Percentiles rank a stretch among this genome's conserved stretches.
phyloP scores from a whole-genome alignment of 2,329 filamentous ascomycete species.

The Talaromyces atroroseus region DNA sequence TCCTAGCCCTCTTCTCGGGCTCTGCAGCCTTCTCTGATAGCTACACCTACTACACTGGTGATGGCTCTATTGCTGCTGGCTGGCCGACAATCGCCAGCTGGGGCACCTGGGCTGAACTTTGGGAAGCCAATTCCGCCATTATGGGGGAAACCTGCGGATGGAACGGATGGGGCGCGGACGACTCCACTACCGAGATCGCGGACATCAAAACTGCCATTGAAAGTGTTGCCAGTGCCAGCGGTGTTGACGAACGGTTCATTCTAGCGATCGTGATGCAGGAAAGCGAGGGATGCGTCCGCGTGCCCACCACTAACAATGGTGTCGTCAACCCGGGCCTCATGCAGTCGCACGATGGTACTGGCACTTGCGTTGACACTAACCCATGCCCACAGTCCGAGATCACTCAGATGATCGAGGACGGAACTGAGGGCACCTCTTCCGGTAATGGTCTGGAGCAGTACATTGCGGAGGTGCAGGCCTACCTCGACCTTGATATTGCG shows the following conservation, averaged over 20 bases:
- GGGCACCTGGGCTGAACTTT: not conserved
- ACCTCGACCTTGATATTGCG: slow-evolving; percentile 4
- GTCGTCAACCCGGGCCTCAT: slow-evolving; percentile 37
- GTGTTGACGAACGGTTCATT: slow-evolving; percentile 24
- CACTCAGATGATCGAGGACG: slow-evolving; percentile 17
- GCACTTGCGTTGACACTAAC: not conserved
- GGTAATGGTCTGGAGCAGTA: slow-evolving; percentile 1
- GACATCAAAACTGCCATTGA: not conserved
- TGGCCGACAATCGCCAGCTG: not conserved
- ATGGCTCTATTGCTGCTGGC: not conserved
- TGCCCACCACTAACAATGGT: slow-evolving; percentile 32
- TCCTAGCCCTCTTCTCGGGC: not conserved
- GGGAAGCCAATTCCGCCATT: not conserved
- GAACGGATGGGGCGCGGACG: not conserved
- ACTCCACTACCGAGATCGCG: not conserved
- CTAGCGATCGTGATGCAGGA: slow-evolving; percentile 38
- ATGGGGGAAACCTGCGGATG: not conserved
- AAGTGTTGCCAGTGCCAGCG: slow-evolving; percentile 11
- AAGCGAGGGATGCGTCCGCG: slow-evolving; percentile 35
- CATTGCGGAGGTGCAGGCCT: slow-evolving; percentile 10
- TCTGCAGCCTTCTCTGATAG: not conserved
- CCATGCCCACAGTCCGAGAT: slow-evolving; percentile 16
- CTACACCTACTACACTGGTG: not conserved
- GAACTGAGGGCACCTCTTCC: slow-evolving; percentile 11
- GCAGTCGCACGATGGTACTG: slow-evolving; percentile 22